Conservation (phyloP, 2,329 filamentous ascomycete species). For the Lecanosticta acicola region DNA sequence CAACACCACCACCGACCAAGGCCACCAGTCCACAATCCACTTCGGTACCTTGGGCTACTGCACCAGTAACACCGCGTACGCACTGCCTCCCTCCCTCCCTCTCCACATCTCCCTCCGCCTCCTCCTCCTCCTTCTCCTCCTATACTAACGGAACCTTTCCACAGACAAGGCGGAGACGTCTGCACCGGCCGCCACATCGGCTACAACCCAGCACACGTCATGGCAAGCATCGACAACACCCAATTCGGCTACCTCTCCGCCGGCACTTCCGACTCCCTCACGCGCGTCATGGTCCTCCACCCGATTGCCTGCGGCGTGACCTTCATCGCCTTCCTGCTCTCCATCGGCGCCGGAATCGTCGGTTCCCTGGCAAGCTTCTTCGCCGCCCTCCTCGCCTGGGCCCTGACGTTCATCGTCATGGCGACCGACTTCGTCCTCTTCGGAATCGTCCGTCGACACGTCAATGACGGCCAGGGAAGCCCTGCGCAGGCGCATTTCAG, state of each 20-base stretch:
- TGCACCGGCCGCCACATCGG: conserved; percentile 50
- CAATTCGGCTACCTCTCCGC: conserved; percentile 41
- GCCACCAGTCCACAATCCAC: conserved; percentile 37
- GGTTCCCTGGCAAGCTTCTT: conserved; percentile 50
- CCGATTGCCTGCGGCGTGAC: conserved; percentile 53
- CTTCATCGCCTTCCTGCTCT: conserved; percentile 56
- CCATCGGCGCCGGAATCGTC: conserved; percentile 47
- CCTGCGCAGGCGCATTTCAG: conserved; percentile 46
- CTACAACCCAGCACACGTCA: conserved; percentile 50
- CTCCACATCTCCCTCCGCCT: neutral
- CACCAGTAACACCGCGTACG: conserved; percentile 29
- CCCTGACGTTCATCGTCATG: conserved; percentile 46
- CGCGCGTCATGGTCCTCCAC: conserved; percentile 50
- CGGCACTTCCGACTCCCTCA: conserved; percentile 32
- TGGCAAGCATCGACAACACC: conserved; percentile 37
- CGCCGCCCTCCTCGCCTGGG: conserved; percentile 46
- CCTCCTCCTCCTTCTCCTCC: neutral
- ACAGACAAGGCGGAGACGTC: conserved; percentile 35
- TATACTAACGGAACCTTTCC: too few species aligned
- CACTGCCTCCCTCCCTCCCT: conserved; percentile 15
- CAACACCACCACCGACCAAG: conserved; percentile 28
- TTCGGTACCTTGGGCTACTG: conserved; percentile 61
- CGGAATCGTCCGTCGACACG: conserved; percentile 40
- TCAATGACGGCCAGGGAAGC: neutral
- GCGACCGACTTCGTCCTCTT: conserved; percentile 56